Evolutionary conservation across 2,329 filamentous ascomycete species (phyloP).

Genomic region (Hysterium pulicare): DNA sequence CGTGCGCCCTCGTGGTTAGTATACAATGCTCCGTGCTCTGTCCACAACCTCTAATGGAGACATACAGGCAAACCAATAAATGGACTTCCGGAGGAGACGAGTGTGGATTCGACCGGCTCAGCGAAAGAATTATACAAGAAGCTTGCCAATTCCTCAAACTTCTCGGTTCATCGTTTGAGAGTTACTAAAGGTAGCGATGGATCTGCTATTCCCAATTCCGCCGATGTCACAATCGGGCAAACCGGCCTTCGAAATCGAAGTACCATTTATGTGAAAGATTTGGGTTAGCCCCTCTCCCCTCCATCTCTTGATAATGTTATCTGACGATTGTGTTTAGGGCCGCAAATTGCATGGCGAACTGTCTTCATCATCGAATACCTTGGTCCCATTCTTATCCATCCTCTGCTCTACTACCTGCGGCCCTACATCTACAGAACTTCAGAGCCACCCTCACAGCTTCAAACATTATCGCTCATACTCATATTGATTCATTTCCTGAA

Average conservation of each 20-base stretch:
- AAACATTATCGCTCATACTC: slow-evolving; percentile 71
- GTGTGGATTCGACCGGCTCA: slow-evolving; percentile 50
- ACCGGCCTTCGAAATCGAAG: slow-evolving; percentile 58
- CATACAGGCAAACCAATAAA: slow-evolving; percentile 58
- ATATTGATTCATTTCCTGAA: slow-evolving; percentile 85
- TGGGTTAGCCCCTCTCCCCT: slow-evolving; percentile 57
- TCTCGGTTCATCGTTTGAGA: slow-evolving; percentile 58
- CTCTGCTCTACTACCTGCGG: slow-evolving; percentile 66
- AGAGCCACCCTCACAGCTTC: slow-evolving; percentile 58
- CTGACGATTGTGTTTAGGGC: slow-evolving; percentile 53
- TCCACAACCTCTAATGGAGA: not conserved
- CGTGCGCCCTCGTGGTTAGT: slow-evolving; percentile 46
- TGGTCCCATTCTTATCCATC: slow-evolving; percentile 85
- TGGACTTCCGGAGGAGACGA: slow-evolving; percentile 56
- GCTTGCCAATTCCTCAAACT: slow-evolving; percentile 53
- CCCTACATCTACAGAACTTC: slow-evolving; percentile 65
- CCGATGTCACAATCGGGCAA: slow-evolving; percentile 50
- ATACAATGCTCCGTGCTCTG: not conserved
- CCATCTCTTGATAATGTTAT: slow-evolving; percentile 6
- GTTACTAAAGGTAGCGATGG: slow-evolving; percentile 65
- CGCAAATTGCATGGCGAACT: slow-evolving; percentile 86
- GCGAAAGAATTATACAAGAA: slow-evolving; percentile 56
- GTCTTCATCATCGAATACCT: slow-evolving; percentile 96
- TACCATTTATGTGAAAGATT: slow-evolving; percentile 81
- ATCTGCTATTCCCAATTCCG: slow-evolving; percentile 53